Evolutionary conservation across 2,329 filamentous ascomycete genomes (phyloP).

Genomic region (Aureobasidium sp.): DNA sequence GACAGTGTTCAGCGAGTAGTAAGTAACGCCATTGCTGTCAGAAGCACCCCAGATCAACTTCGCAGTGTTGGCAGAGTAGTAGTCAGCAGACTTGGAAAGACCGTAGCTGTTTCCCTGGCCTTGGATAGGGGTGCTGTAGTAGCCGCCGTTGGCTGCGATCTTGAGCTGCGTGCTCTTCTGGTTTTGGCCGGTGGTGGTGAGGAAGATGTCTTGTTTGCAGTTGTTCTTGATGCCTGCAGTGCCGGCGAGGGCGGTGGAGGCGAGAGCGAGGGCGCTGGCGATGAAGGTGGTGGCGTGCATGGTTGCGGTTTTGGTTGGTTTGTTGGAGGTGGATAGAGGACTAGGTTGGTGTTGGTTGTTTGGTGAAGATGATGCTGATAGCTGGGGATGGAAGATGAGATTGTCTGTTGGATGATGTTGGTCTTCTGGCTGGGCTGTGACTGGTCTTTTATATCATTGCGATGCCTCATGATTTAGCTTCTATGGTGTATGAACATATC

Average conservation of each 20-base stretch:
- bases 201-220: slow-evolving; percentile 20
- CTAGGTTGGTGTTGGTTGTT: not conserved
- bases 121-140: slow-evolving; percentile 17
- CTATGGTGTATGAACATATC: not conserved
- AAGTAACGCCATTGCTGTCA: slow-evolving; percentile 15
- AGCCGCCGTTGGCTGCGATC: slow-evolving; percentile 16
- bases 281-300: slow-evolving; percentile 18
- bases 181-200: slow-evolving; percentile 20
- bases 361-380: too few species aligned
- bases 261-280: slow-evolving; percentile 14
- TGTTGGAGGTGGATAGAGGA: not conserved
- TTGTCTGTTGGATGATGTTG: not conserved
- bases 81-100: slow-evolving; percentile 20
- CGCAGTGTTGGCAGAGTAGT: slow-evolving; percentile 18
- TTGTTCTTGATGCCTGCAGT: slow-evolving; percentile 20
- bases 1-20: slow-evolving; percentile 22
- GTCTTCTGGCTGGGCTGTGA: not conserved
- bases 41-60: slow-evolving; percentile 23
- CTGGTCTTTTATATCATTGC: not conserved
- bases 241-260: slow-evolving; percentile 15
- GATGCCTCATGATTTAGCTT: not conserved
- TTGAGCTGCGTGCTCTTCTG: slow-evolving; percentile 14
- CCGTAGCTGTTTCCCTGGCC: slow-evolving; percentile 25
- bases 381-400: slow-evolving; percentile 1
- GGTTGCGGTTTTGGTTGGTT: slow-evolving; percentile 3